Evolutionary conservation across 2,329 filamentous ascomycete species (phyloP).

Genomic region (Fusarium marasasianum): DNA sequence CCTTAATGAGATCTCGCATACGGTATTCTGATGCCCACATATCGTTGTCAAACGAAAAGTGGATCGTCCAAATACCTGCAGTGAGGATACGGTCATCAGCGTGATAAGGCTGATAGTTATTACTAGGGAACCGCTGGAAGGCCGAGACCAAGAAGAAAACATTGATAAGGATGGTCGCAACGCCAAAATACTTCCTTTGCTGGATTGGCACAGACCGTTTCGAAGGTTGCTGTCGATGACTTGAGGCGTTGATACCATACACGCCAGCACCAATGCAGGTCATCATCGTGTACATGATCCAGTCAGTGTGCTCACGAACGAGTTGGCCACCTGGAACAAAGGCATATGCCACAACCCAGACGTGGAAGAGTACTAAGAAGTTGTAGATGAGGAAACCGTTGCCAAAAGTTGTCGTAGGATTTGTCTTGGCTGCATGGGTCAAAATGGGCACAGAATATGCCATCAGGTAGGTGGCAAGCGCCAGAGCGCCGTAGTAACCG

Average conservation of each 20-base stretch:
- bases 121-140: slow-evolving; percentile 90
- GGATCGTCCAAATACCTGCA: slow-evolving; percentile 97
- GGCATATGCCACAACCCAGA: slow-evolving; percentile 98
- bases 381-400: slow-evolving; percentile 93
- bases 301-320: slow-evolving; percentile 93
- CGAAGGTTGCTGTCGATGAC: slow-evolving; percentile 51
- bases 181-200: slow-evolving; percentile 62
- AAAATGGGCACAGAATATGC: slow-evolving; percentile 81
- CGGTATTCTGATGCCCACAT: slow-evolving; percentile 98
- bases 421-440: slow-evolving; percentile 77
- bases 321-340: slow-evolving; percentile 95
- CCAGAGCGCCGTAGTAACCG: slow-evolving; percentile 86
- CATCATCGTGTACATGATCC: slow-evolving; percentile 92
- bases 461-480: slow-evolving; percentile 81
- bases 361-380: slow-evolving; percentile 93
- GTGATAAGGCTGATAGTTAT: slow-evolving; percentile 92
- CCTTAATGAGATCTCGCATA: slow-evolving; percentile 89
- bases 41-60: slow-evolving; percentile 97
- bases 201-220: slow-evolving; percentile 48
- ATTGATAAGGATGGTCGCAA: slow-evolving; percentile 77
- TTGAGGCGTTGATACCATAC: slow-evolving; percentile 71
- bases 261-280: slow-evolving; percentile 84
- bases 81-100: slow-evolving; percentile 87
- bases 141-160: slow-evolving; percentile 81
- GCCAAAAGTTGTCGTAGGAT: slow-evolving; percentile 83